phyloP scores from a whole-genome alignment of 176 grass and related monocot genomes.

The Phragmites australis region DNA sequence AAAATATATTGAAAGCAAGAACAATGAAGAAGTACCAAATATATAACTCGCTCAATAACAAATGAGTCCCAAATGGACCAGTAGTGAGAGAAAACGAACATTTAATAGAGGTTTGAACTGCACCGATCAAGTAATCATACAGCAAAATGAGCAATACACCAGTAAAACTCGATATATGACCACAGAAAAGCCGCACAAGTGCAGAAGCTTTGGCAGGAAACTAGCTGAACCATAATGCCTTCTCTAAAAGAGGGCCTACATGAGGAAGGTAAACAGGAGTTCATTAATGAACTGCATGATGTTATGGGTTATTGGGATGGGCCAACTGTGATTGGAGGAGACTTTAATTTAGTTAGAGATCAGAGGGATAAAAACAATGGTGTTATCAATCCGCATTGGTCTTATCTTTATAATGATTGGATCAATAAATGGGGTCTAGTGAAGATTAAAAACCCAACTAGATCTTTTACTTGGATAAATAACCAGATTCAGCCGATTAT shows the following conservation, averaged over 20 bases:
- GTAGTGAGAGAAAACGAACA: neutral
- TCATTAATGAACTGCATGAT: neutral
- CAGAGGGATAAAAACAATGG: neutral
- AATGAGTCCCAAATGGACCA: neutral
- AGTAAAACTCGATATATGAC: neutral
- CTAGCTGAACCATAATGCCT: constrained; percentile 27
- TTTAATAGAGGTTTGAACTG: constrained; percentile 15
- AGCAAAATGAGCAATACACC: neutral
- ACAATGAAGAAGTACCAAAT: neutral
- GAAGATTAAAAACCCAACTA: neutral
- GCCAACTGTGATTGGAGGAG: neutral
- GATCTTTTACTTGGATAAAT: neutral
- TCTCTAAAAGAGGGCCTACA: constrained; percentile 44
- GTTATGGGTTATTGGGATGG: accelerated
- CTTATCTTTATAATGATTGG: neutral
- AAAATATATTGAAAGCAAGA: constrained; percentile 17
- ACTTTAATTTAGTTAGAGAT: neutral
- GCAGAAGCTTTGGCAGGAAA: constrained; percentile 19
- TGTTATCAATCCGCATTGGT: accelerated
- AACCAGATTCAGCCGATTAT: neutral
- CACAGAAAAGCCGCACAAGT: neutral
- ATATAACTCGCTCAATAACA: constrained; percentile 23
- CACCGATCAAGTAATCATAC: constrained; percentile 5
- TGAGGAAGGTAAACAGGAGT: neutral
- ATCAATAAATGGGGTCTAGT: accelerated